Evolutionary conservation across 2,329 filamentous ascomycete genomes (phyloP), one percentile per base, ranked within the genome.

Genomic region (Eutypa lata): DNA sequence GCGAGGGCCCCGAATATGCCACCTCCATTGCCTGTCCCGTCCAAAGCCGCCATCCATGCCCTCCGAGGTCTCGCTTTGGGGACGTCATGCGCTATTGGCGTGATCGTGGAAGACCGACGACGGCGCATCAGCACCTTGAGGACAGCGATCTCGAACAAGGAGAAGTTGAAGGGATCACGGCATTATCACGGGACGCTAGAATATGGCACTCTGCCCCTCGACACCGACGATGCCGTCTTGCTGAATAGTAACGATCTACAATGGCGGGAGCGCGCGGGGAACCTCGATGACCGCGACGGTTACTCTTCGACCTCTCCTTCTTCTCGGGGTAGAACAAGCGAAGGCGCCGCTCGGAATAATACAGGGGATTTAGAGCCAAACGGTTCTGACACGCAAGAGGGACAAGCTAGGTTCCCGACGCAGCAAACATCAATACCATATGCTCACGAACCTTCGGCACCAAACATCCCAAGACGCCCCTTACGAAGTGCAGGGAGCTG

Each of bases 61-160:
- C 76, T 84, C 35, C 78, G 79, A 55, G 76, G 79, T 57, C 73
- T 83, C 53, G 74, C 81, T 51, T 67, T 84, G 16, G 81, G 80
- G 48, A 83, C 80, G 2, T 81, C 80, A 8, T 83, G 79, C 62
- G 82, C 80, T 42, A 73, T 83, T 51, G 74, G 77, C 48, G 65
- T 81, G 24, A 69, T 84, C 51, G 73, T 81, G 53, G 80, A 84
- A 66, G 81, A 84, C 65, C 78, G 79, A 47, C 75, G 80, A 54
- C 77, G 79, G 53, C 76, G 79, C 24, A 77, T 83, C 55, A 76
- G 77, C 51, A 71, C 79, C 44, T 74, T 79, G 33, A 72, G 72
- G 44, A 70, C 76, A 19, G 76, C 78, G 16, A 71, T 80, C 35
- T 72, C 78, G 3, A 83, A 83, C 71, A 78, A 76, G 21, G 71